phyloP scores from a whole-genome alignment of 2,329 filamentous ascomycete genomes.

The Nigrospora oryzae region DNA sequence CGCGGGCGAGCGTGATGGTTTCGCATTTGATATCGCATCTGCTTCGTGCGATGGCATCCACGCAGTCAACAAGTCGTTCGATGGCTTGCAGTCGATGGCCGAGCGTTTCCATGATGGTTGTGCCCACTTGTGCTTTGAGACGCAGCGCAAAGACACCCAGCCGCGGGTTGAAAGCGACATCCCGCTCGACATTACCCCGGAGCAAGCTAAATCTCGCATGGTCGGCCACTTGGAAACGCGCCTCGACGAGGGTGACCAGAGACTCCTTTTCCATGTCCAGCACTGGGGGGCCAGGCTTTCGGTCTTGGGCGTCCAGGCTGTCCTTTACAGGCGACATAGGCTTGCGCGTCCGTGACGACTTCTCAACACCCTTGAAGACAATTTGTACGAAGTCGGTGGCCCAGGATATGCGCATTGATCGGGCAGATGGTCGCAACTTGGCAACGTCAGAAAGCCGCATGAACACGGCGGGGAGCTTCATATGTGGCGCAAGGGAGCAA shows the following conservation, averaged over 20 bases:
- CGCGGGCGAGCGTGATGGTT: slow-evolving; percentile 49
- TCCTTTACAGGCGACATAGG: background rate
- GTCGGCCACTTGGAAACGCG: slow-evolving; percentile 44
- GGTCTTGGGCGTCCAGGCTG: background rate
- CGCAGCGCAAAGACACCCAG: slow-evolving; percentile 56
- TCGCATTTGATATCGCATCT: slow-evolving; percentile 47
- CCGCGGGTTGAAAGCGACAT: slow-evolving; percentile 52
- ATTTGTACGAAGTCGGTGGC: slow-evolving; percentile 51
- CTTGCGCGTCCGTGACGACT: slow-evolving; percentile 2
- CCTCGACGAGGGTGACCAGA: slow-evolving; percentile 37
- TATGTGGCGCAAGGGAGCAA: slow-evolving; percentile 29
- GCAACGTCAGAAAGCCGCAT: slow-evolving; percentile 39
- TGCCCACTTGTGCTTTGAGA: slow-evolving; percentile 49
- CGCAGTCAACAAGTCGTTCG: slow-evolving; percentile 61
- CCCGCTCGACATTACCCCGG: slow-evolving; percentile 44
- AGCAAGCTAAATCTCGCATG: slow-evolving; percentile 47
- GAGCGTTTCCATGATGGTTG: slow-evolving; percentile 50
- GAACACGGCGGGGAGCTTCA: slow-evolving; percentile 38
- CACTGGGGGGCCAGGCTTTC: background rate
- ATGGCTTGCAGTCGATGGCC: slow-evolving; percentile 55
- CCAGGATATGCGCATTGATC: slow-evolving; percentile 31
- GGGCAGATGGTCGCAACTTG: slow-evolving; percentile 9
- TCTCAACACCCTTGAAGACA: slow-evolving; percentile 40
- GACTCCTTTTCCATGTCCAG: slow-evolving; percentile 7
- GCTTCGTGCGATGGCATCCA: slow-evolving; percentile 54